Conservation (phyloP, 2,329 filamentous ascomycete genomes). For the Aureobasidium melanogenum region DNA sequence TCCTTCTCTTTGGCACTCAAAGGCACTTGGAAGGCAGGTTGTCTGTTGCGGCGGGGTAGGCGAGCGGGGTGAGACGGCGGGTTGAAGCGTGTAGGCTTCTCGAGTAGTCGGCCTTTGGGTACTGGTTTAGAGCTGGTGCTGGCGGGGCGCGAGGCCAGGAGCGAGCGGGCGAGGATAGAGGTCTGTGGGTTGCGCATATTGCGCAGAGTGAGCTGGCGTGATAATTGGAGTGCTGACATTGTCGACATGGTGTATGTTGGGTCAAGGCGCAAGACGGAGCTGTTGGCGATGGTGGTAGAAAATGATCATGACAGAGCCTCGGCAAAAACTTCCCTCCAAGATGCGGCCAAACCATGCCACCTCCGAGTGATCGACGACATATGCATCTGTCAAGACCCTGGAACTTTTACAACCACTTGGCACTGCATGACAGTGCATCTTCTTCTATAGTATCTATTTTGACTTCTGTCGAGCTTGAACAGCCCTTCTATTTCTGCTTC, state of each 20-base stretch:
- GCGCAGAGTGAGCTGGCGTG: not conserved
- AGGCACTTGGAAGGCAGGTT: slow-evolving; percentile 48
- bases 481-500: slow-evolving; percentile 20
- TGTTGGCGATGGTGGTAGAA: not conserved
- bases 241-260: not conserved
- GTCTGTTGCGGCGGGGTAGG: slow-evolving; percentile 45
- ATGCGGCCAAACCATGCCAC: slow-evolving; percentile 5
- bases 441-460: not conserved
- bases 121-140: slow-evolving; percentile 17
- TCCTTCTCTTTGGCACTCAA: slow-evolving; percentile 58
- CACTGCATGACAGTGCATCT: not conserved
- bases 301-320: not conserved
- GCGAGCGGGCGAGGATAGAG: not conserved
- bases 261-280: not conserved
- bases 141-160: not conserved
- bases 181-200: not conserved
- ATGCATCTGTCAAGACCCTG: not conserved
- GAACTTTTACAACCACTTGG: not conserved
- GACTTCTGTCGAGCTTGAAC: not conserved
- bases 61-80: slow-evolving; percentile 81
- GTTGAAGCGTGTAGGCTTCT: slow-evolving; percentile 81
- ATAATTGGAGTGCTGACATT: slow-evolving; percentile 3
- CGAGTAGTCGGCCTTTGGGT: slow-evolving; percentile 61
- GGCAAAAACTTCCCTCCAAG: not conserved
- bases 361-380: not conserved